Conservation (phyloP, 257 asterid species). For the Petunia secreta region DNA sequence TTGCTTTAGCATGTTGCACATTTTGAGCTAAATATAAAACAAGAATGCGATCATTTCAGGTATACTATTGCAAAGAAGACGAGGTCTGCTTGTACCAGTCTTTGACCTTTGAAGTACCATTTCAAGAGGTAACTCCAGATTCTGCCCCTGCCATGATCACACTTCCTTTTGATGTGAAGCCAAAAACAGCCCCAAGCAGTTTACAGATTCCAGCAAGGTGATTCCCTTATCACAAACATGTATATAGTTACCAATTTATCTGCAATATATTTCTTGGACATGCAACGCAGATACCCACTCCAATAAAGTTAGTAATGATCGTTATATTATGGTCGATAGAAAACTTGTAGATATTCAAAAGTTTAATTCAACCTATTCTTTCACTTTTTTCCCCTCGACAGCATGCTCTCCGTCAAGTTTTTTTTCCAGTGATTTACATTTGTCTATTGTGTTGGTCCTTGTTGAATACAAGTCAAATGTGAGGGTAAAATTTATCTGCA, state of each 20-base stretch:
- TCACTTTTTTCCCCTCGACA: too few relatives aligned
- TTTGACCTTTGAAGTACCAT: slow-evolving; percentile 70
- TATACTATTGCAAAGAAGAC: slow-evolving; percentile 92
- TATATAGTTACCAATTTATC: not conserved
- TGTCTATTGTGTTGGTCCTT: too few relatives aligned
- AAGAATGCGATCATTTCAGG: slow-evolving; percentile 43
- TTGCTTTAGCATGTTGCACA: not conserved
- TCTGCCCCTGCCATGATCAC: slow-evolving; percentile 54
- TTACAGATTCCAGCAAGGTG: slow-evolving; percentile 32
- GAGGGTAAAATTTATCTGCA: too few relatives aligned
- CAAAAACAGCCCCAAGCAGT: slow-evolving; percentile 54
- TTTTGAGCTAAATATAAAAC: not conserved
- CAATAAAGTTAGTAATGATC: too few relatives aligned
- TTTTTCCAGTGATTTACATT: too few relatives aligned
- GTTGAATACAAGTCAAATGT: too few relatives aligned
- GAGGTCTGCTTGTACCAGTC: slow-evolving; percentile 92
- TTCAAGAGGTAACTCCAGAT: slow-evolving; percentile 59
- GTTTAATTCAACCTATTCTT: too few relatives aligned
- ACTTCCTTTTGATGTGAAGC: slow-evolving; percentile 65
- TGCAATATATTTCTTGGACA: too few relatives aligned
- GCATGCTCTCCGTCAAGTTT: too few relatives aligned
- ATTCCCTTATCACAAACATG: slow-evolving; percentile 27
- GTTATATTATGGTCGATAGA: too few relatives aligned
- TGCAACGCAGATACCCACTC: too few relatives aligned
- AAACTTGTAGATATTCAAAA: too few relatives aligned